Conservation (phyloP, 257 asterid genomes). For the Nicotiana tomentosiformis region DNA sequence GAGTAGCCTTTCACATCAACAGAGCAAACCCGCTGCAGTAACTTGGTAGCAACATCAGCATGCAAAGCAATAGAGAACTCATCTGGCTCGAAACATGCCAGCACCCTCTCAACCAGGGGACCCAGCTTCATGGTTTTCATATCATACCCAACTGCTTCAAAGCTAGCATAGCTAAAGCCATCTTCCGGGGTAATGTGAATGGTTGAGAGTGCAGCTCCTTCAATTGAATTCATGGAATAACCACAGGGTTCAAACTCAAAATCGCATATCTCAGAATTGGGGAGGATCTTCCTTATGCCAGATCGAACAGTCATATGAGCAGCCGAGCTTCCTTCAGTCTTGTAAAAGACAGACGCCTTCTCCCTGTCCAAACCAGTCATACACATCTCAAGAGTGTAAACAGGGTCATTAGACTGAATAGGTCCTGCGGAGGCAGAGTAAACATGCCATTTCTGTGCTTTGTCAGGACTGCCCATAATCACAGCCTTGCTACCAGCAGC, state of each 20-base stretch:
- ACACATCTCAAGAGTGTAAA: constrained; percentile 75
- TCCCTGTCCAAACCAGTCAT: constrained; percentile 78
- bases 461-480: constrained; percentile 45
- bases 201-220: constrained; percentile 60
- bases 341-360: constrained; percentile 61
- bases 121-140: constrained; percentile 32
- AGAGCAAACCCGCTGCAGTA: constrained; percentile 24
- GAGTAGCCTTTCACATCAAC: constrained; percentile 43
- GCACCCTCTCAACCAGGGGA: constrained; percentile 49
- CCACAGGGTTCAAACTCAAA: constrained; percentile 89
- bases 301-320: constrained; percentile 48
- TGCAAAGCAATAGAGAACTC: constrained; percentile 63
- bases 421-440: constrained; percentile 55
- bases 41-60: constrained; percentile 33
- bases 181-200: constrained; percentile 85
- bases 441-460: constrained; percentile 65
- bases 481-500: constrained; percentile 55
- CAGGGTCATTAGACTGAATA: constrained; percentile 29
- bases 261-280: constrained; percentile 55
- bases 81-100: constrained; percentile 56
- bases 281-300: constrained; percentile 71
- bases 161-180: constrained; percentile 85
- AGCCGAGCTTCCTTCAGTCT: constrained; percentile 46
- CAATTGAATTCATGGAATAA: constrained; percentile 82
- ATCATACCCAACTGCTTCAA: constrained; percentile 77